Conservation (phyloP, 768 basidiomycete genomes). For the Jaapia argillacea region DNA sequence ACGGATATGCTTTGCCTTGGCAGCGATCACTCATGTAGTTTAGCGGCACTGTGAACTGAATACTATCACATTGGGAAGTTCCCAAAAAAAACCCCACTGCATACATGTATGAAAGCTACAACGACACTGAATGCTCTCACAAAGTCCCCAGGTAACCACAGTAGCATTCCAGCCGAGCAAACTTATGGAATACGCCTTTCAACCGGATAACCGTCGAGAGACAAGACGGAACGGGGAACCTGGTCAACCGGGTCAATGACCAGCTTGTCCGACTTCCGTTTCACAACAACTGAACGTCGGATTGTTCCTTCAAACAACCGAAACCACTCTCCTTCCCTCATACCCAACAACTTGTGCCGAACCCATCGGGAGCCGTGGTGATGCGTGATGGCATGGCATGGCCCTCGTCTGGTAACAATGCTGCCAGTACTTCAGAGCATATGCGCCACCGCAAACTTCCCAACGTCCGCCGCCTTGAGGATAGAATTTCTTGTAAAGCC, state of each 20-base stretch:
- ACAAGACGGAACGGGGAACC: conserved; percentile 6
- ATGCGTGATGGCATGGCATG: conserved; percentile 14
- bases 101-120: too few relatives aligned
- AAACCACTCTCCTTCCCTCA: conserved; percentile 74
- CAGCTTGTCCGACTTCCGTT: conserved; percentile 5
- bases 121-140: too few relatives aligned
- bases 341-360: conserved; percentile 44
- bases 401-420: not conserved
- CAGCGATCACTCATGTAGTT: too few relatives aligned
- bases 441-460: conserved; percentile 69
- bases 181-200: not conserved
- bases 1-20: too few relatives aligned
- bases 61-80: too few relatives aligned
- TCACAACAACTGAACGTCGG: conserved; percentile 37
- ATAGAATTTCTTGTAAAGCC: conserved; percentile 68
- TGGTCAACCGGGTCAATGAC: conserved; percentile 10
- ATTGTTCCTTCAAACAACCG: conserved; percentile 67
- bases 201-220: conserved; percentile 23
- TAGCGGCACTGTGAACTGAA: too few relatives aligned
- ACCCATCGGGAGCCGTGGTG: conserved; percentile 1
- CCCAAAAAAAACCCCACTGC: too few relatives aligned
- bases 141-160: too few relatives aligned
- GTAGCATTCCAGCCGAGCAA: too few relatives aligned
- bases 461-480: conserved; percentile 60
- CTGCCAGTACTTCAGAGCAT: conserved; percentile 46